Percentiles rank a stretch among this genome's conserved stretches.
These are phyloP conservation scores for Thermothielavioides terrestris DNA, from an alignment of 495 filamentous ascomycete genomes.

Conservation along the genomic window DNA sequence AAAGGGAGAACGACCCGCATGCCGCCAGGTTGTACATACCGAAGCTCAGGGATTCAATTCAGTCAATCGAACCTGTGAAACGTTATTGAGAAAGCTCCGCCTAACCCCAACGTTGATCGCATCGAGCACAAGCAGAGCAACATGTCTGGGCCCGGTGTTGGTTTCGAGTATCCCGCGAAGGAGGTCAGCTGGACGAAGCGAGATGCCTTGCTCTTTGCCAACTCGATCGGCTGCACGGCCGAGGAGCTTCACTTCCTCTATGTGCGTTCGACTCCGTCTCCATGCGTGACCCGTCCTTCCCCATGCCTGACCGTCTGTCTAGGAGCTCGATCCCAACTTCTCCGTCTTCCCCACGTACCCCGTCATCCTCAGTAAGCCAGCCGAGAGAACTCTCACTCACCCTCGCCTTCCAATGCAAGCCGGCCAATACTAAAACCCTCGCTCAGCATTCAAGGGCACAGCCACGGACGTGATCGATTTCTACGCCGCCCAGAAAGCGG, in stretches of 20 bases:
- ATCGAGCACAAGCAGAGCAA: too few relatives aligned
- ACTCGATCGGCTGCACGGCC: conserved; percentile 73
- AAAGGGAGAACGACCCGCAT: too few relatives aligned
- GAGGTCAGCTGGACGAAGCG: conserved; percentile 79
- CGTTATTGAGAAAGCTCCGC: too few relatives aligned
- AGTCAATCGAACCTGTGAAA: neutral
- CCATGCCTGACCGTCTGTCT: conserved; percentile 11
- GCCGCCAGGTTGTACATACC: too few relatives aligned
- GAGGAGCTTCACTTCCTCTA: conserved; percentile 89
- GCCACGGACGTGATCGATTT: conserved; percentile 77
- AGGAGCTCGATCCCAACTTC: conserved; percentile 81
- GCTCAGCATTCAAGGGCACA: conserved; percentile 76
- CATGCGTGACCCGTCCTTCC: neutral
- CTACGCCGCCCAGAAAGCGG: conserved; percentile 54
- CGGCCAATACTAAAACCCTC: neutral
- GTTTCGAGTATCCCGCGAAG: conserved; percentile 65
- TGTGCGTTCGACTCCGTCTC: conserved; percentile 48
- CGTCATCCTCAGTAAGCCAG: conserved; percentile 61
- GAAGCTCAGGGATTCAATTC: too few relatives aligned
- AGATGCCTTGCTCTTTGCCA: conserved; percentile 77
- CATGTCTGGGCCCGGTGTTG: conserved; percentile 56
- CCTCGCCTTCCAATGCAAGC: neutral
- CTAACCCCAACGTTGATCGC: too few relatives aligned
- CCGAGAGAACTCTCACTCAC: neutral
- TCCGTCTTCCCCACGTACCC: conserved; percentile 81